These are phyloP conservation scores for Nematocida sp. DNA, from an alignment of 371 early-diverging fungal genomes.

Conservation along the genomic window DNA sequence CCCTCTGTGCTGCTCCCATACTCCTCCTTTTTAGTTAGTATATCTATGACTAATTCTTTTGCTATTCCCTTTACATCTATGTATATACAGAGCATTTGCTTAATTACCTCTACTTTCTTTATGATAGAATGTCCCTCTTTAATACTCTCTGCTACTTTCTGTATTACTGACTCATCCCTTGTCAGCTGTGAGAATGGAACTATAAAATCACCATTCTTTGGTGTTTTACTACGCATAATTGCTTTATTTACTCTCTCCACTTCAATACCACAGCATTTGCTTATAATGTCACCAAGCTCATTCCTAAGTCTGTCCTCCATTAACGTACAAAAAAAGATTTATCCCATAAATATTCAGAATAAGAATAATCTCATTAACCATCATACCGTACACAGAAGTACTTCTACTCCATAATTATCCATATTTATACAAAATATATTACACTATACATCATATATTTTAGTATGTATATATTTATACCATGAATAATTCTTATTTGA, in stretches of 20 bases:
- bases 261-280: constrained; percentile 3
- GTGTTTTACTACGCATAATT: constrained; percentile 21
- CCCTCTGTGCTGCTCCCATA: constrained; percentile 70
- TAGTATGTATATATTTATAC: too few species aligned
- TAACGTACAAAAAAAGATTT: constrained; percentile 37
- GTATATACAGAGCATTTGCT: constrained; percentile 40
- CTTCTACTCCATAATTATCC: too few species aligned
- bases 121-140: not conserved
- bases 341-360: not conserved
- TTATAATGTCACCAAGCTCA: constrained; percentile 8
- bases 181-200: constrained; percentile 52
- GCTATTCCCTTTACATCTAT: constrained; percentile 18
- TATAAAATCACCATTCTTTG: constrained; percentile 49
- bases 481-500: too few species aligned
- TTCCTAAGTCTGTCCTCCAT: constrained; percentile 21
- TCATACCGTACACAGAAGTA: too few species aligned
- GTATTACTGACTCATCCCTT: not conserved
- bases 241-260: constrained; percentile 23
- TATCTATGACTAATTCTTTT: constrained; percentile 16
- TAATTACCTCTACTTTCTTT: constrained; percentile 17
- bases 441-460: too few species aligned
- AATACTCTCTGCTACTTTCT: constrained; percentile 12
- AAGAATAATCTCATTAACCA: too few species aligned
- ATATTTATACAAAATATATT: too few species aligned
- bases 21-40: constrained; percentile 6